Conservation (phyloP, 1,284 basidiomycete species). For the Cutaneotrichosporon sp. region DNA sequence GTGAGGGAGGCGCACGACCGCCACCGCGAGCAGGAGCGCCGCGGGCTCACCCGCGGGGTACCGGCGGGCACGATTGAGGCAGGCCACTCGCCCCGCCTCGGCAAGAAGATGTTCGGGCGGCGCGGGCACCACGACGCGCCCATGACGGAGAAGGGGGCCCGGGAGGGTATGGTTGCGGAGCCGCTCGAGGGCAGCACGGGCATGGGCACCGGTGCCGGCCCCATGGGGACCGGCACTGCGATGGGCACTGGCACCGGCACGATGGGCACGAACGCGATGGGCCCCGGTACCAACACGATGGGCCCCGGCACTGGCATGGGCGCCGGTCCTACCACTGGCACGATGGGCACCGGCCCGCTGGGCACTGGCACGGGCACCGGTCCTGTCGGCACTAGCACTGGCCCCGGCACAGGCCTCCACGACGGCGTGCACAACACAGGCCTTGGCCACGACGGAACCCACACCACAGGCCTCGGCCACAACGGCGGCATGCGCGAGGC, state of each 20-base stretch:
- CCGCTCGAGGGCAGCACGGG: no score
- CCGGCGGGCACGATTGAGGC: not conserved
- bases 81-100: not conserved
- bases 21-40: constrained; percentile 27
- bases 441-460: no score
- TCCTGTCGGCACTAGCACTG: not conserved
- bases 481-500: no score
- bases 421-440: no score
- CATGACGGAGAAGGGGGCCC: constrained; percentile 9
- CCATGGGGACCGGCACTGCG: not conserved
- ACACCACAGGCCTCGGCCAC: no score
- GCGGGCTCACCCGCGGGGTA: constrained; percentile 27
- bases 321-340: no score
- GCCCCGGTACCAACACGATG: not conserved
- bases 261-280: no score
- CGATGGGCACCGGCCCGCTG: no score
- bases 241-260: no score
- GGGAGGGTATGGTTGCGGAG: no score
- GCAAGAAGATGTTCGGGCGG: not conserved
- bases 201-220: not conserved
- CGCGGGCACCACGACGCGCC: constrained; percentile 1
- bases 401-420: no score
- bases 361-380: not conserved
- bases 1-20: constrained; percentile 38
- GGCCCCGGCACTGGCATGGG: not conserved